These are phyloP conservation scores for Penicillium simplicissimum DNA, from an alignment of 495 filamentous ascomycete species.

Conservation along the genomic window DNA sequence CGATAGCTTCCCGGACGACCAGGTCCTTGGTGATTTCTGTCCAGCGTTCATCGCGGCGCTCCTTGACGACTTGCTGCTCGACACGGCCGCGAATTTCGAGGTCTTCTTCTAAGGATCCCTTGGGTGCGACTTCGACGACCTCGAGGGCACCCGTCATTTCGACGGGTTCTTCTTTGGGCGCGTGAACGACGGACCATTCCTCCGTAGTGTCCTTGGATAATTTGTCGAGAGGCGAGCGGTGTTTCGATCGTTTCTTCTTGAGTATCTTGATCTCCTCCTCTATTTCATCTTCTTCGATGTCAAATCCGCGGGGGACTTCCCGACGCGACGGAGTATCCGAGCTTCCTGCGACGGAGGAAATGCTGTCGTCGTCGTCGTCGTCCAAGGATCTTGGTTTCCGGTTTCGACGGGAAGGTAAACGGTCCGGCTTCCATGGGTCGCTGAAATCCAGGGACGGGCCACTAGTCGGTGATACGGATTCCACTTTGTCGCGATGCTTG, in stretches of 20 bases:
- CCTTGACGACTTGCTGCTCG: conserved; percentile 44
- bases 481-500: conserved; percentile 14
- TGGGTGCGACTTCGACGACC: conserved; percentile 27
- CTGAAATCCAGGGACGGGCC: conserved; percentile 16
- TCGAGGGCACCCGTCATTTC: conserved; percentile 28
- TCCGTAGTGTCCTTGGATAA: conserved; percentile 6
- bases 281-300: conserved; percentile 9
- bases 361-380: conserved; percentile 9
- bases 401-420: background rate
- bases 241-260: conserved; percentile 5
- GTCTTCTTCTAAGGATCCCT: conserved; percentile 23
- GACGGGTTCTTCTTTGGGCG: conserved; percentile 17
- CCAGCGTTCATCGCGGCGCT: conserved; percentile 72
- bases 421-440: conserved; percentile 18
- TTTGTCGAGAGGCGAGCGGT: conserved; percentile 2
- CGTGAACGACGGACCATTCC: conserved; percentile 28
- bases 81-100: conserved; percentile 33
- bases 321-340: conserved; percentile 2
- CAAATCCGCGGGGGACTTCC: background rate
- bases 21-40: conserved; percentile 96
- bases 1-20: conserved; percentile 84
- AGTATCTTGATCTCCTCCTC: conserved; percentile 37
- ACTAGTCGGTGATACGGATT: conserved; percentile 25
- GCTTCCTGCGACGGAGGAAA: background rate
- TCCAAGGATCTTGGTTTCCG: conserved; percentile 1